Evolutionary conservation across 164 flowering plant genomes (phyloP), one percentile per base, ranked within the genome.

Genomic region (Magnolia officinalis): DNA sequence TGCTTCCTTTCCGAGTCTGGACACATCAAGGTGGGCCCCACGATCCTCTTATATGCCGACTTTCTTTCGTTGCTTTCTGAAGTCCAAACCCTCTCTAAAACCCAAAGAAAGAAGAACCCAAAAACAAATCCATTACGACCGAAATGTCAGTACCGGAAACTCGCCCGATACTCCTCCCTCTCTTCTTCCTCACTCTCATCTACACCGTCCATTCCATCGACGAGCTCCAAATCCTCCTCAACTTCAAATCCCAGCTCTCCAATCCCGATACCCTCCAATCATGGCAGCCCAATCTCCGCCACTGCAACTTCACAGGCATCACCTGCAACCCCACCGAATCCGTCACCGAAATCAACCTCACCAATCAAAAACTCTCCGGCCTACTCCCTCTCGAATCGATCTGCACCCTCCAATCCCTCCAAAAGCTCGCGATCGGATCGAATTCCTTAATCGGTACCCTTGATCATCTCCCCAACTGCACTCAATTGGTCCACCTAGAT

Each of bases 291-390:
- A 73, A 26, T 2, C 59, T 64, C 26, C 8, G 75, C 2, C 58
- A 72, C 0, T 88, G 93, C 86, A 85, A 76, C 78, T 92, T 91
- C 86, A 74, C 84, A 50, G 97, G 97, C 21, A 58, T 92, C 31
- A 63, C 50, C 8, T 92, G 97, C 82, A 69, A 86, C 66, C 72
- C 82, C 6, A 58, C 77, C 5, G 81, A 82, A 1, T 61, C 74
- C 5, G 91, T 92, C 0, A 76, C 71, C 1, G 84, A 77, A 78
- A 86, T 92, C 72, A 77, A 85, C 52, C 88, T 92, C 26, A 61
- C 85, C 6, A 2, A 9, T 4, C 61, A 75, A 11, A 16, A 80
- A 0, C 63, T 92, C 5, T 9, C 59, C 0, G 95, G 95, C 2
- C 14, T 26, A 45, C 72, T 91, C 58, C 88, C 90, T 0, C 76